Base-by-base conservation (phyloP, 768 basidiomycete species). In the Russula brevipes region DNA sequence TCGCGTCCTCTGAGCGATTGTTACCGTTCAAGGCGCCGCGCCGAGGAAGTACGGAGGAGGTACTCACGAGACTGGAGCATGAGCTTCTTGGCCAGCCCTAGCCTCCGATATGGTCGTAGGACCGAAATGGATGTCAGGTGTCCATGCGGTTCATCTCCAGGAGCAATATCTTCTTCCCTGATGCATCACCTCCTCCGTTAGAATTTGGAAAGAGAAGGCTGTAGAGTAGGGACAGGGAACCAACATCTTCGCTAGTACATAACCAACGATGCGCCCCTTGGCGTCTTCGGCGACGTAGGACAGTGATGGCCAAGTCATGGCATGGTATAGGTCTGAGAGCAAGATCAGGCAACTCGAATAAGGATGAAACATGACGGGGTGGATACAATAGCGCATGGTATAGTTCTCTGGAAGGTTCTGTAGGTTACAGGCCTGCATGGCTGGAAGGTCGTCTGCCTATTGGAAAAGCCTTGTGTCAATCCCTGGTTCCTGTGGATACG, bases 61-160 rank as follows among this genome's bases (percentile, higher is more conserved):
- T 10, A 76, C 94, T 69, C 70, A 97, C 94, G 95, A 54, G 92
- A 91, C 42, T 92, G 86, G 19, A 92, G 69, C 95, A 98, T 98
- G 35, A 98, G 78, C 71, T 92, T 92, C 76, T 94, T 95, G 16
- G 95, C 95, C 2, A 98, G 74, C 8, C 96, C 95, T 6, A 97
- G 79, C n/a, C 95, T 82, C 49, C 95, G 81, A 71, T 97, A 93
- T 14, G 91, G 86, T 63, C 95, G 81, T 39, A 98, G 77, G 2
- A 98, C 95, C 0, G 94, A 96, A 71, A 98, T 98, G 5, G 95
- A 97, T 14, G 94, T 98, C 71, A 98, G 91, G 70, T 98, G 95
- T 0, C 95, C 95, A 66, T 94, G 89, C 0, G 84, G 79, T 30
- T 85, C 82, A 30, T 81, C 80, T 1, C 81, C 80, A 33, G 85